Conservation (phyloP, 441 rosid genomes). For the Gossypium davidsonii region DNA sequence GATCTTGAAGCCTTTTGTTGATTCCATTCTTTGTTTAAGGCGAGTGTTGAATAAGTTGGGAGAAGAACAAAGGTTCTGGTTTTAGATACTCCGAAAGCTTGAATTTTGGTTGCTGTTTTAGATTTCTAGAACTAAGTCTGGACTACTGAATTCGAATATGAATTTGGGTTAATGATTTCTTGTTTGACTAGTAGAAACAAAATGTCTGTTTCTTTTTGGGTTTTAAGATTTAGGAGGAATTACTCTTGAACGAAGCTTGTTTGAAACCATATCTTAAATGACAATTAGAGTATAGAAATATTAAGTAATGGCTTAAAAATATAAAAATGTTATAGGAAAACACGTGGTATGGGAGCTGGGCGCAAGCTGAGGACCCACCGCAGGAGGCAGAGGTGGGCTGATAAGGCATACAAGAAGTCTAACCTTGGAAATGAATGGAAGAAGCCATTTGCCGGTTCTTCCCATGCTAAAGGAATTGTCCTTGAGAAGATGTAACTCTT, state of each 20-base stretch:
- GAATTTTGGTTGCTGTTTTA: neutral
- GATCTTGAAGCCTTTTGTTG: neutral
- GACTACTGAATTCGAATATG: neutral
- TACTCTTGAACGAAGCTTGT: neutral
- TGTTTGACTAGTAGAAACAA: neutral
- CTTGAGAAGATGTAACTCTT: slow-evolving; percentile 43
- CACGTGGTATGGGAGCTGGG: slow-evolving; percentile 60
- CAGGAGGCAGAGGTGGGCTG: slow-evolving; percentile 48
- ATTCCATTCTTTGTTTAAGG: neutral
- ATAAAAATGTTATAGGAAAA: slow-evolving; percentile 29
- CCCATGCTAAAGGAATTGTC: slow-evolving; percentile 57
- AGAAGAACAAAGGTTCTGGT: neutral
- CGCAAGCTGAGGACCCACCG: slow-evolving; percentile 42
- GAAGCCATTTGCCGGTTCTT: slow-evolving; percentile 55
- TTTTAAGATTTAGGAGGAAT: neutral
- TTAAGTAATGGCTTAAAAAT: neutral
- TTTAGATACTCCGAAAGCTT: neutral
- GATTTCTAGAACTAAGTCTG: neutral
- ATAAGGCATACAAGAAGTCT: slow-evolving; percentile 46
- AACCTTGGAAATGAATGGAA: slow-evolving; percentile 50
- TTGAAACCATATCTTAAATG: neutral
- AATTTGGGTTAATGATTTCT: neutral
- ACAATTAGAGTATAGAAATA: neutral
- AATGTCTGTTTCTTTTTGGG: neutral
- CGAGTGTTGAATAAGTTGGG: neutral